Evolutionary conservation across 169 alveolate species (phyloP), one percentile per base, ranked within the genome.

Genomic region (Cardiosporidium cionae): DNA sequence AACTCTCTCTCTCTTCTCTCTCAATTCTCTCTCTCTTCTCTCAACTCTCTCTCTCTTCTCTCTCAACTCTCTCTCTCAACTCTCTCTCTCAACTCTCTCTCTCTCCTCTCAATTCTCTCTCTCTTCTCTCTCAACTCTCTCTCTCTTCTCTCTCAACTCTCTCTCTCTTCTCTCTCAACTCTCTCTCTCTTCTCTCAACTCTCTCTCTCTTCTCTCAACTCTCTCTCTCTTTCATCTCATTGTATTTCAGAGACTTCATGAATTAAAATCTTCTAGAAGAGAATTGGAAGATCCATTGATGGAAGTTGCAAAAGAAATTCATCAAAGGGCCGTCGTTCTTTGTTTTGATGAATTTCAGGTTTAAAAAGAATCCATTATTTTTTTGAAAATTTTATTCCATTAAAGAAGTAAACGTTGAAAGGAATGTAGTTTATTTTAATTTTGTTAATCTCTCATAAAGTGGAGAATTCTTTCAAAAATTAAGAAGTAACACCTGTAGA

Each of bases 261-360:
- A 28, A 23, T 52, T 67, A 6, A 52, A 36, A 67, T 31, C 35
- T 54, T 52, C 78, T 70, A 68, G 79, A 70, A 65, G 70, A 65
- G 74, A 78, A 53, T 82, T 63, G 33, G 31, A 58, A 27, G 93
- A 89, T 70, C 93, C 96, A 79, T 89, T 27, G 62, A 62, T 23
- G 67, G 63, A 54, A 62, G 91, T 91, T 6, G 96, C 93, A 0
- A 58, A 75, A 23, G 69, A 79, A 1, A 87, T 85, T 35, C 74
- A 91, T 54, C 63, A 74, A 35, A 79, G 76, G 0, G 79, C 91
- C 0, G 69, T 80, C 70, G 79, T 91, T 22, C 73, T 91, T 16
- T 87, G 94, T 79, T 76, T 91, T 37, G 96, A 91, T 72, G 96
- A 91, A 62, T 91, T 91, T 52, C 88, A 91, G 72, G 96, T 74